These are phyloP conservation scores for Amanita fuliginea DNA, from an alignment of 768 basidiomycete genomes.

Conservation along the genomic window DNA sequence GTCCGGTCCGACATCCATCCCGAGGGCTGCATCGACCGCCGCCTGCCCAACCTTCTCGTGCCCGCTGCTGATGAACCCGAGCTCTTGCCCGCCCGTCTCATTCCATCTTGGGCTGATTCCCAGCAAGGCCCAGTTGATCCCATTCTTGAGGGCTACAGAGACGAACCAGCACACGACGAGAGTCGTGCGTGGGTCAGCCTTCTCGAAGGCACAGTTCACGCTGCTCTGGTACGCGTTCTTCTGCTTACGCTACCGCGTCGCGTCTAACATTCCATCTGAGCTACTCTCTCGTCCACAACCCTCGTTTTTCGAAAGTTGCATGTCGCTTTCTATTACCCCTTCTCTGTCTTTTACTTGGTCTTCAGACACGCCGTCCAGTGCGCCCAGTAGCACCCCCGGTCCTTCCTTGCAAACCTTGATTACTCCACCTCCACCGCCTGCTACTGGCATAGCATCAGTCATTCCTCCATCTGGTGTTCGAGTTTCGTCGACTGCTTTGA, in stretches of 20 bases:
- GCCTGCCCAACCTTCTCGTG: slow-evolving; percentile 65
- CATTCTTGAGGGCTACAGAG: slow-evolving; percentile 54
- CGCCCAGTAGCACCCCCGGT: slow-evolving; percentile 9
- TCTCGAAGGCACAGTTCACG: slow-evolving; percentile 68
- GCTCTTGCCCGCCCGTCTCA: slow-evolving; percentile 53
- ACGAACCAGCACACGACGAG: slow-evolving; percentile 52
- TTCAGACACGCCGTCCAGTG: not conserved
- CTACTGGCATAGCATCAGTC: slow-evolving; percentile 56
- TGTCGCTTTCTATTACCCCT: slow-evolving; percentile 15
- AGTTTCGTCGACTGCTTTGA: slow-evolving; percentile 37
- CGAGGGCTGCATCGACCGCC: slow-evolving; percentile 57
- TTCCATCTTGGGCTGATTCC: slow-evolving; percentile 66
- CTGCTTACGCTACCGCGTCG: not conserved
- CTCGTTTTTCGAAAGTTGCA: slow-evolving; percentile 29
- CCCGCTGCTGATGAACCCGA: slow-evolving; percentile 24
- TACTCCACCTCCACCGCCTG: slow-evolving; percentile 56
- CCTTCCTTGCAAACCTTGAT: slow-evolving; percentile 38
- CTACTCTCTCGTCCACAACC: slow-evolving; percentile 36
- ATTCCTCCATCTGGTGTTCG: slow-evolving; percentile 52
- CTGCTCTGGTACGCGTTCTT: slow-evolving; percentile 47
- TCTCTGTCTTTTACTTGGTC: slow-evolving; percentile 6
- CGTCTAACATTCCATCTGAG: slow-evolving; percentile 18
- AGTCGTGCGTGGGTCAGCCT: slow-evolving; percentile 76
- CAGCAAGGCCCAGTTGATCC: slow-evolving; percentile 30
- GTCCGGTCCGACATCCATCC: slow-evolving; percentile 60